Conservation (phyloP, 169 alveolate genomes). For the Babesia bovis region DNA sequence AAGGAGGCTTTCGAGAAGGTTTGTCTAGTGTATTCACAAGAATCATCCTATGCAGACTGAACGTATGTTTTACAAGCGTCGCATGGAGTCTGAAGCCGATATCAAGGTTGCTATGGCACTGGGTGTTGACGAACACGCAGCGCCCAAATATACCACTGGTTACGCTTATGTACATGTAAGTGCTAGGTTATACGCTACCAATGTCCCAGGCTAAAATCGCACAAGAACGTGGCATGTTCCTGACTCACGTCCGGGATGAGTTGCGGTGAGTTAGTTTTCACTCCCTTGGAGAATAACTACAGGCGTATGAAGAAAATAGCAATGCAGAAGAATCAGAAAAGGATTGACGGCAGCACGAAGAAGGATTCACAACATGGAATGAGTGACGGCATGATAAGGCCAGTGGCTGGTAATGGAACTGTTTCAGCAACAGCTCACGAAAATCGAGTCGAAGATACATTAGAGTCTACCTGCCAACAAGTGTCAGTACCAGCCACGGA, state of each 20-base stretch:
- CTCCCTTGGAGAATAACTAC: background rate
- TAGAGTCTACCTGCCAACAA: no score
- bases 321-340: background rate
- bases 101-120: conserved; percentile 75
- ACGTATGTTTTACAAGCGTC: conserved; percentile 68
- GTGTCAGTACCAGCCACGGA: no score
- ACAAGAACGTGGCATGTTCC: conserved; percentile 39
- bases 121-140: conserved; percentile 67
- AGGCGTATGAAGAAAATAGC: conserved; percentile 55
- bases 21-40: no score
- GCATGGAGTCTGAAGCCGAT: conserved; percentile 73
- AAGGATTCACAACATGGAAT: no score
- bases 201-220: conserved; percentile 59
- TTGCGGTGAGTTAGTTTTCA: conserved; percentile 16
- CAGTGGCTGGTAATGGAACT: no score
- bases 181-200: background rate
- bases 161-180: conserved; percentile 53
- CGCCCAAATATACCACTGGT: conserved; percentile 75
- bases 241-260: conserved; percentile 51
- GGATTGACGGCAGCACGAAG: background rate
- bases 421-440: no score
- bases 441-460: no score
- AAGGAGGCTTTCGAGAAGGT: conserved; percentile 70
- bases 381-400: no score
- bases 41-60: conserved; percentile 56